phyloP scores from a whole-genome alignment of 352 stramenopile species.

The Globisporangium heterothallicum region DNA sequence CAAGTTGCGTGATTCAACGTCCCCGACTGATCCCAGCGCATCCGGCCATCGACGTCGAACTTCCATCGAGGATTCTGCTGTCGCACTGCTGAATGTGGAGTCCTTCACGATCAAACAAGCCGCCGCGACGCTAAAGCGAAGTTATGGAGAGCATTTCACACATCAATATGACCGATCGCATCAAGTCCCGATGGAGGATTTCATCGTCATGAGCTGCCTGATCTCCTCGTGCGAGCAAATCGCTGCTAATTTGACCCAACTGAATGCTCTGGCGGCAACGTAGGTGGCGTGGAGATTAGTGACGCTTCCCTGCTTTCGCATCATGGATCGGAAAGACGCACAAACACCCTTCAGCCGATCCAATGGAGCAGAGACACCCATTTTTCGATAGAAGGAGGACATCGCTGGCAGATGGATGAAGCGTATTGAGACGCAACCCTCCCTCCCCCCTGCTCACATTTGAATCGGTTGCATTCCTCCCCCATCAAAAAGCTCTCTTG shows the following conservation, averaged over 20 bases:
- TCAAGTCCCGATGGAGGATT: conserved; percentile 44
- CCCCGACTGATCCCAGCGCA: neutral
- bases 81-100: conserved; percentile 36
- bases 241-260: conserved; percentile 35
- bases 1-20: neutral
- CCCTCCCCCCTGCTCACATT: no score
- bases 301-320: neutral
- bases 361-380: no score
- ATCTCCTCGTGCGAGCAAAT: conserved; percentile 52
- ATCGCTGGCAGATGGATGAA: no score
- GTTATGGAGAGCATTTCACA: conserved; percentile 41
- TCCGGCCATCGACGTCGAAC: neutral
- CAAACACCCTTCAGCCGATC: no score
- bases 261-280: conserved; percentile 46
- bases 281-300: conserved; percentile 9
- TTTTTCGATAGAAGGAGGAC: no score
- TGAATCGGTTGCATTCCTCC: no score
- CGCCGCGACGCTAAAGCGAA: conserved; percentile 32
- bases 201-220: conserved; percentile 67
- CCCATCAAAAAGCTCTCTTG: no score
- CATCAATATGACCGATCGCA: conserved; percentile 24
- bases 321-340: no score
- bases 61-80: conserved; percentile 11
- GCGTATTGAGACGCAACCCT: no score
- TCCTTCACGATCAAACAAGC: conserved; percentile 44